Evolutionary conservation across 2,329 filamentous ascomycete species (phyloP).

Genomic region (Fusarium chaquense): DNA sequence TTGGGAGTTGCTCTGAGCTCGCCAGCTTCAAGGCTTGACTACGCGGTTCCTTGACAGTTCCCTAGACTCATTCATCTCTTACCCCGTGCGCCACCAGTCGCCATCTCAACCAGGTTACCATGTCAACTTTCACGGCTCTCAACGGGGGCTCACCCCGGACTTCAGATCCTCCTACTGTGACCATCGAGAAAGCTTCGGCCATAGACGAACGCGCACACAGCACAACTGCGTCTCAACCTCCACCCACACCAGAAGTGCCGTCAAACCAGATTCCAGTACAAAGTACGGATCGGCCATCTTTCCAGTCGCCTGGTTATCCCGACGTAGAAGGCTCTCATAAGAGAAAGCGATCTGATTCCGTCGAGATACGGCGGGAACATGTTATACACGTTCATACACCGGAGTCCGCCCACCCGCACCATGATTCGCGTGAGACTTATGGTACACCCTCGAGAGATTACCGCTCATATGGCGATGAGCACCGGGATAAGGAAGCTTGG

Average conservation of each 20-base stretch:
- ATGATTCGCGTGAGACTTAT: constrained; percentile 58
- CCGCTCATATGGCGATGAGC: constrained; percentile 59
- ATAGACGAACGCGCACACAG: constrained; percentile 52
- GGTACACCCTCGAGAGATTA: constrained; percentile 60
- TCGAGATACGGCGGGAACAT: constrained; percentile 60
- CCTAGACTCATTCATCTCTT: constrained; percentile 4
- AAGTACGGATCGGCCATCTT: constrained; percentile 57
- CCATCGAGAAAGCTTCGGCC: constrained; percentile 49
- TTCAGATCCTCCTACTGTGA: constrained; percentile 51
- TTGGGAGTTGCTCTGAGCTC: constrained; percentile 8
- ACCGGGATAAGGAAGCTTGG: constrained; percentile 64
- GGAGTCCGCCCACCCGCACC: constrained; percentile 50
- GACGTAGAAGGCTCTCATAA: constrained; percentile 67
- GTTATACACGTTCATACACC: constrained; percentile 52
- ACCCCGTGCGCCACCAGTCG: constrained; percentile 5
- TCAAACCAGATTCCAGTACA: constrained; percentile 56
- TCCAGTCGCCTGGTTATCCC: constrained; percentile 56
- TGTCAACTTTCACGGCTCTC: constrained; percentile 66
- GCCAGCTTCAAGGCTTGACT: constrained; percentile 8
- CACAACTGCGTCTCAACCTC: constrained; percentile 43
- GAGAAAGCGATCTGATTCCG: constrained; percentile 77
- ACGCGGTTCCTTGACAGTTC: constrained; percentile 3
- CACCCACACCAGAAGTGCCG: constrained; percentile 46
- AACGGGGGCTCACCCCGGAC: constrained; percentile 63
- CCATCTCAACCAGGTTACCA: constrained; percentile 44